Conservation (phyloP, 2,329 filamentous ascomycete species). For the Aurifilum marmelostoma region DNA sequence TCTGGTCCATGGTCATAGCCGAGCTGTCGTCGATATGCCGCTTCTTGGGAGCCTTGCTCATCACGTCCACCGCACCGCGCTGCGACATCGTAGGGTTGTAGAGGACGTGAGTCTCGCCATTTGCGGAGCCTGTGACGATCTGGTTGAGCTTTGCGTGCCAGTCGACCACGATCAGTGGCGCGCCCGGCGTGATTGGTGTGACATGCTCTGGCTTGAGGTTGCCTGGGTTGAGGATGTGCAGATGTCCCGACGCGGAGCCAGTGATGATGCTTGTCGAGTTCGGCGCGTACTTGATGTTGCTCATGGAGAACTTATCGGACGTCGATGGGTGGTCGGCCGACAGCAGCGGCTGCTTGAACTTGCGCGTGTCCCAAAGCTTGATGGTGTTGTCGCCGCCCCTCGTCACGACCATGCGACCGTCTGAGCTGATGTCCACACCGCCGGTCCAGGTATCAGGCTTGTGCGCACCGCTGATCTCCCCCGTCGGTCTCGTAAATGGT, state of each 20-base stretch:
- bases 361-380: conserved; percentile 95
- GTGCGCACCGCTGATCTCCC: conserved; percentile 85
- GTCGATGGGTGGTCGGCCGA: conserved; percentile 79
- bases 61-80: conserved; percentile 82
- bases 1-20: conserved; percentile 80
- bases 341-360: conserved; percentile 88
- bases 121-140: conserved; percentile 91
- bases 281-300: conserved; percentile 88
- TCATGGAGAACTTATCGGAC: conserved; percentile 79
- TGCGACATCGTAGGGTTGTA: conserved; percentile 85
- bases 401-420: conserved; percentile 88
- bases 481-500: conserved; percentile 79
- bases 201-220: conserved; percentile 84
- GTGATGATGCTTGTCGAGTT: conserved; percentile 84
- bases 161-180: conserved; percentile 78
- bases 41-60: conserved; percentile 92
- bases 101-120: conserved; percentile 85
- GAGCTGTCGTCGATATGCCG: conserved; percentile 95
- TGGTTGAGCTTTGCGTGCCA: conserved; percentile 98
- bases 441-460: conserved; percentile 85
- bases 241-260: conserved; percentile 80
- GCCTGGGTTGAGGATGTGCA: conserved; percentile 92
- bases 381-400: conserved; percentile 89
- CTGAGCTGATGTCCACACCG: conserved; percentile 85
- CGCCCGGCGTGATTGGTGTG: conserved; percentile 85